Percentiles rank a stretch among this genome's conserved stretches.
phyloP scores from a whole-genome alignment of 179 eudicot species.

The Patellifolia procumbens region DNA sequence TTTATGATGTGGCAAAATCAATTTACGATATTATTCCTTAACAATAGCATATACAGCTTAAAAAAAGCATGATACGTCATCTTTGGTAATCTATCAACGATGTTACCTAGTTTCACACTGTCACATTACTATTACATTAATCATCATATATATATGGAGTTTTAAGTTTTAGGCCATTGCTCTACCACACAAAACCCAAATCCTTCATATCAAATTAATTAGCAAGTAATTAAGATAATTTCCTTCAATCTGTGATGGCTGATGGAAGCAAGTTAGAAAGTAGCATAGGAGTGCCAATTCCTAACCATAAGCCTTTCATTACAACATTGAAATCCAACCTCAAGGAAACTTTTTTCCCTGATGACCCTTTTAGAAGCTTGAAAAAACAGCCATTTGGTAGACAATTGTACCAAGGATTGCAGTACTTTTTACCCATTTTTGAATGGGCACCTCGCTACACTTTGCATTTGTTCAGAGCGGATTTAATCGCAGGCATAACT shows the following conservation, averaged over 20 bases:
- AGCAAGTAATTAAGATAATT: not conserved
- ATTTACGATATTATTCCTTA: not conserved
- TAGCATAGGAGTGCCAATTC: slow-evolving; percentile 20
- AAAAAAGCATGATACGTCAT: too few relatives aligned
- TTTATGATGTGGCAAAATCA: not conserved
- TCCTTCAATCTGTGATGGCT: not conserved
- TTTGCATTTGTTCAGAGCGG: slow-evolving; percentile 42
- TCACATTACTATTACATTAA: too few relatives aligned
- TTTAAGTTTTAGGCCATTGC: too few relatives aligned
- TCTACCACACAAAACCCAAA: too few relatives aligned
- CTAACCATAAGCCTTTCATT: slow-evolving; percentile 28
- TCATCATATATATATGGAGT: too few relatives aligned
- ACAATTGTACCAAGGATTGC: slow-evolving; percentile 30
- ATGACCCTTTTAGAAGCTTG: slow-evolving; percentile 58
- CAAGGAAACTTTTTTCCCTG: slow-evolving; percentile 67
- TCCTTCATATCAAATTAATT: too few relatives aligned
- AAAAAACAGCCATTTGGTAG: slow-evolving; percentile 34
- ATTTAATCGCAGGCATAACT: slow-evolving; percentile 63
- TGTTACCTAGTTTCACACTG: too few relatives aligned
- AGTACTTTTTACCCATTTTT: slow-evolving; percentile 57
- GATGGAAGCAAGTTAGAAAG: not conserved
- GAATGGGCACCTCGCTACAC: slow-evolving; percentile 64
- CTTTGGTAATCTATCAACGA: too few relatives aligned
- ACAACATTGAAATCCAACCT: slow-evolving; percentile 38
- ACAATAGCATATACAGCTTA: too few relatives aligned